Evolutionary conservation across 768 basidiomycete species (phyloP).

Genomic region (Psilocybe cubensis): DNA sequence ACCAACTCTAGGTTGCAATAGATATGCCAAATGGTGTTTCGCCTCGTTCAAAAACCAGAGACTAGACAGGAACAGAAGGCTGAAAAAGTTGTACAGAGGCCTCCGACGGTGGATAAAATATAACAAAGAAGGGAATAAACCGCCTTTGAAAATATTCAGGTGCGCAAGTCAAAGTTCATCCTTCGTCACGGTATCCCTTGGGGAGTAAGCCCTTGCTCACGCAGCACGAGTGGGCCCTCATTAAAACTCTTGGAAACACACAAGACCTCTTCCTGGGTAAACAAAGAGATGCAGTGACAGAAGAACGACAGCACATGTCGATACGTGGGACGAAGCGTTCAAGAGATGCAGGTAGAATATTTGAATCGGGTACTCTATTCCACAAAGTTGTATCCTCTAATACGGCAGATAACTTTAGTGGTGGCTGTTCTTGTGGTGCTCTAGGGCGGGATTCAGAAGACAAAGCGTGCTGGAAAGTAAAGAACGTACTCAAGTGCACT

Average conservation of each 20-base stretch:
- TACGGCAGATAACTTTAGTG: constrained; percentile 47
- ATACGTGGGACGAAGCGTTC: not conserved
- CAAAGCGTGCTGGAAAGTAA: not conserved
- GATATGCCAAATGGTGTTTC: too few relatives aligned
- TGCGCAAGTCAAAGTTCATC: too few relatives aligned
- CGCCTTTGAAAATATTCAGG: too few relatives aligned
- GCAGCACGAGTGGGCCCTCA: not conserved
- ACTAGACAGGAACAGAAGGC: too few relatives aligned
- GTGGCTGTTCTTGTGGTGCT: constrained; percentile 91
- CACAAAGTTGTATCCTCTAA: constrained; percentile 7
- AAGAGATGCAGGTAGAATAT: constrained; percentile 9
- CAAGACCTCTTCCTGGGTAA: not conserved
- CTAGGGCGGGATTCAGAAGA: constrained; percentile 42
- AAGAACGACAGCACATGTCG: not conserved
- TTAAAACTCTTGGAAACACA: not conserved
- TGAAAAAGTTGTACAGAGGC: too few relatives aligned
- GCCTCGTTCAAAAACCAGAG: too few relatives aligned
- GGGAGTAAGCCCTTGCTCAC: too few relatives aligned
- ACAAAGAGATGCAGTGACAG: too few relatives aligned
- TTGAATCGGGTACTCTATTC: constrained; percentile 24
- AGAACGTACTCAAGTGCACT: constrained; percentile 85
- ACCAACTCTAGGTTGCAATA: too few relatives aligned
- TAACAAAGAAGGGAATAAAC: too few relatives aligned
- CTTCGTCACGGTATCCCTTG: too few relatives aligned
- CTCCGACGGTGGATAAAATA: too few relatives aligned